phyloP scores from a whole-genome alignment of 2,329 filamentous ascomycete genomes.

The Trichoderma hamatum region DNA sequence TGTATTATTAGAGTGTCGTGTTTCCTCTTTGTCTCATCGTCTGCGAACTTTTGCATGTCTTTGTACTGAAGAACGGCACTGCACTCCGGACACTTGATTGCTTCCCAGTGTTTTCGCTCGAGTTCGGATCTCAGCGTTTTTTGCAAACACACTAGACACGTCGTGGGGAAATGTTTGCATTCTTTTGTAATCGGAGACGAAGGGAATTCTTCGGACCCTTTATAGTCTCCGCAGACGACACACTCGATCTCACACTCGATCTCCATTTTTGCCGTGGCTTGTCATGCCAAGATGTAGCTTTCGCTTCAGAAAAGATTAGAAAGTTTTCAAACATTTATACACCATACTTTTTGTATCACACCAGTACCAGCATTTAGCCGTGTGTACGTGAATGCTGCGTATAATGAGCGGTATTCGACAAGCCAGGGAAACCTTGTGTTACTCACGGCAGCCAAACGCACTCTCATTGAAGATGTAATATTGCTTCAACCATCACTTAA shows the following conservation, averaged over 20 bases:
- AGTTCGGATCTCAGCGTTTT: not conserved
- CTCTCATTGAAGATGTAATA: not conserved
- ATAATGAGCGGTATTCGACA: not conserved
- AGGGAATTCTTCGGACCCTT: not conserved
- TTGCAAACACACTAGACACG: not conserved
- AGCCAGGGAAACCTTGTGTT: not conserved
- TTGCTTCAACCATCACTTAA: not conserved
- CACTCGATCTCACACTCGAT: constrained; percentile 4
- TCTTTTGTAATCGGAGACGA: not conserved
- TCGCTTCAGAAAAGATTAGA: not conserved
- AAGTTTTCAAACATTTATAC: not conserved
- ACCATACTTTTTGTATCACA: not conserved
- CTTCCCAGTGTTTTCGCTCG: not conserved
- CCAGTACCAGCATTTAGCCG: not conserved
- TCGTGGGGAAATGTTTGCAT: constrained; percentile 3
- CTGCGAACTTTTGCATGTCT: constrained; percentile 5
- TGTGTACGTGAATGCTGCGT: not conserved
- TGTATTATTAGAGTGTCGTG: not conserved
- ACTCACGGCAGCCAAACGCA: not conserved
- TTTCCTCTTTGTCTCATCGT: not conserved
- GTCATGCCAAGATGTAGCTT: not conserved
- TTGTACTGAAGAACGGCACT: not conserved
- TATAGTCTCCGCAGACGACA: not conserved
- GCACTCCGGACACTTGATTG: constrained; percentile 14
- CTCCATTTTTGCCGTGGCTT: not conserved